Evolutionary conservation across 208 protist genomes (phyloP), one percentile per base, ranked within the genome.

Genomic region (Wallacemonas sp.): DNA sequence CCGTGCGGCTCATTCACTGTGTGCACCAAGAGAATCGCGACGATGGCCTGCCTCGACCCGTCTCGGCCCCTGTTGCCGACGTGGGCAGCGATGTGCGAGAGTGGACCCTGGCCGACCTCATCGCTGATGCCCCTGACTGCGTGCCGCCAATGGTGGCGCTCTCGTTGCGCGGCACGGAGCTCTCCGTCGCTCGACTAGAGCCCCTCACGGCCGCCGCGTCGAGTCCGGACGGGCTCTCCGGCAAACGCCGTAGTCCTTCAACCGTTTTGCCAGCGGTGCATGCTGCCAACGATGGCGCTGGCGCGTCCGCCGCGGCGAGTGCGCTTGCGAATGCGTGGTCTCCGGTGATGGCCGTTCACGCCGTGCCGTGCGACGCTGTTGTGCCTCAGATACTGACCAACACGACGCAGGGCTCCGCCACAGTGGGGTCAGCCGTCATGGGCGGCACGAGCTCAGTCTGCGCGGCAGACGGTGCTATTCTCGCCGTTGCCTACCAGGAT

Each of bases 401-500:
- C 14, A 17, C 36, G 6, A 17, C 36, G 9, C 36, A 41, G 36
- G 9, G 9, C 9, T 17, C 36, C 36, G 14, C 36, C 36, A 41
- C 36, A 6, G 36, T 14, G n/a, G n/a, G n/a, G n/a, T n/a, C n/a
- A n/a, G n/a, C n/a, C n/a, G n/a, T n/a, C n/a, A n/a, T n/a, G n/a
- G n/a, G n/a, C n/a, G n/a, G n/a, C n/a, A n/a, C n/a, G n/a, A 11
- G 19, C 47, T 0, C 47, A 11, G 26, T 9, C 11, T 34, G 11
- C 24, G 47, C 47, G 11, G 14, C 47, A 11, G 45, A 11, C 24
- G 51, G 70, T 27, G 71, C 49, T 46, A 45, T 66, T 3, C 38
- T 80, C 14, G 67, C 74, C 2, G 47, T 84, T 8, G 74, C 70
- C 24, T 75, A 78, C 54, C 49, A 45, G 9, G 42, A 63, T 5